Evolutionary conservation across 495 filamentous ascomycete genomes (phyloP), one percentile per base, ranked within the genome.

Genomic region (Elasticomyces elasticus): DNA sequence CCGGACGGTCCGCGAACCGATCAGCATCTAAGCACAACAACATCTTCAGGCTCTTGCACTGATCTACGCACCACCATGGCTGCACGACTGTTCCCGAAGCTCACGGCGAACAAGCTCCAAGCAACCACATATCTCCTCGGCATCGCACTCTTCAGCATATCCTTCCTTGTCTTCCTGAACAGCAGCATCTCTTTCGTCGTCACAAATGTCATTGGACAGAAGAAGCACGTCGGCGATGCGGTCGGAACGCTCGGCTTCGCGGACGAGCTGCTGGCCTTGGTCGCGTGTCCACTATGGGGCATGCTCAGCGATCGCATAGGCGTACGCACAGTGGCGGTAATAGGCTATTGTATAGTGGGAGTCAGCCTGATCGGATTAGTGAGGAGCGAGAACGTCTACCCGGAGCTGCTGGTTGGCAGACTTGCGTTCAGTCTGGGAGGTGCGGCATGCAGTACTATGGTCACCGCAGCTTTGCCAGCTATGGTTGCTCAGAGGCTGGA

Each of bases 81-180:
- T 3, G 19, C 52, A 1, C 56, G 51, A 23, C 5, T 61, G 15
- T 54, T 56, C 49, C 66, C 68, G 49, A 53, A 49, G 49, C 79
- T 82, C 62, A 81, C 79, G 20, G 81, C 86, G 30, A 87, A 82
- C 5, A 74, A 78, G 43, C 66, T 81, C 7, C 92, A 98, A 66
- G 84, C 84, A 1, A 67, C 79, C 38, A 87, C 89, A 15, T 99
- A 99, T 66, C 78, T 99, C 27, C 71, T 92, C 43, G 87, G 81
- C 54, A 86, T 97, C 58, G 89, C 87, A 46, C 83, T 95, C 23
- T 96, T 95, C 74, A 91, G 85, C 60, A 99, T 99, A 62, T 85
- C 87, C 30, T 95, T 97, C 72, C 80, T 99, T 51, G 92, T 99
- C 45, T 99, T 96, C 74, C 83, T 99, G 60, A 99, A 97, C 71